Base-by-base conservation (phyloP, 768 basidiomycete species). In the Neoboletus brunneissimus region DNA sequence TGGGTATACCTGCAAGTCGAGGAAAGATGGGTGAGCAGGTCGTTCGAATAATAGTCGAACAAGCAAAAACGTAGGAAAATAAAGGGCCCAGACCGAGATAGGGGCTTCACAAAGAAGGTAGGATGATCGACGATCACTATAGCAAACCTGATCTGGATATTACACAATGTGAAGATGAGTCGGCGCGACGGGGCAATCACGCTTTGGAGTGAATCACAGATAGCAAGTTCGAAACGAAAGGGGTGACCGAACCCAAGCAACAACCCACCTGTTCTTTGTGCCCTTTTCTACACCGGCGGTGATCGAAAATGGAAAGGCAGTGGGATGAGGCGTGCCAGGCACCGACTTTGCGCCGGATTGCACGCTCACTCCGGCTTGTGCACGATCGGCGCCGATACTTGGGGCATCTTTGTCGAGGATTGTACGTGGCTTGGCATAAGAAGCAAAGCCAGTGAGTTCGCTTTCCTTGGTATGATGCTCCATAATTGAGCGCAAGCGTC, bases 261-360 rank as follows among this genome's bases (percentile, higher is more conserved):
- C 12, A 34, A 34, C 32, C 49, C 50, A 91, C 88, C 96, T 79
- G 64, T 98, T 98, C 79, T 97, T 94, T 20, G 85, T 79, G 10
- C 96, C 96, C 67, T 96, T 91, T 73, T 98, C 96, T 11, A 98
- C 84, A 2, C 91, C 96, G 7, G 96, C 96, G 0, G 92, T 96
- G 58, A 98, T 98, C 51, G 91, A 92, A 69, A 88, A 97, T 9
- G 94, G 94, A 88, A 95, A 53, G 48, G 44, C 42, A 5, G 51
- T 22, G 10, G 50, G 56, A 35, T 59, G 55, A 13, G 68, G 65
- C 1, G 64, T 64, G 7, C 55, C 55, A 20, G 64, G 68, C 1
- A 56, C 52, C 9, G 61, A 59, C 43, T 59, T 72, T 27, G 58
- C 55, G 15, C 53, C 47, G 9, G 43, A 44, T 42, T 48, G 61